Conservation (phyloP, 73 alveolate genomes). For the Blepharisma japonicum region DNA sequence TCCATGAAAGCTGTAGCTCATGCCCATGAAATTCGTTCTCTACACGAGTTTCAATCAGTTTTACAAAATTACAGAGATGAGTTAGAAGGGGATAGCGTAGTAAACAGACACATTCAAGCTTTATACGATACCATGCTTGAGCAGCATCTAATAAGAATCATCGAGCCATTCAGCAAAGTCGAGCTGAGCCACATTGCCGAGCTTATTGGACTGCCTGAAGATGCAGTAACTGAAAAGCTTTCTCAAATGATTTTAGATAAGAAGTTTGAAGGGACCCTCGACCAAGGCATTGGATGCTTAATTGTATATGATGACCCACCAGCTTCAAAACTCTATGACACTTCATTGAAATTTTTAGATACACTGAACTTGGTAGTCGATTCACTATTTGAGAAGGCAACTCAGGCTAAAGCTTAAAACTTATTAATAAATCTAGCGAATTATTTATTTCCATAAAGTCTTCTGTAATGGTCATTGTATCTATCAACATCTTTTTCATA, state of each 20-base stretch:
- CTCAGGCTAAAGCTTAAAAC: background rate
- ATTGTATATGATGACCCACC: slow-evolving; percentile 54
- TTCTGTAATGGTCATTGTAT: slow-evolving; percentile 23
- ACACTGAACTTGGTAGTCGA: background rate
- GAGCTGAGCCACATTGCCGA: slow-evolving; percentile 74
- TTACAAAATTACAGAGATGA: slow-evolving; percentile 59
- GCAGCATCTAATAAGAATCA: slow-evolving; percentile 71
- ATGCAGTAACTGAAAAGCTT: slow-evolving; percentile 39
- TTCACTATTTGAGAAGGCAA: background rate
- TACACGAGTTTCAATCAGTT: slow-evolving; percentile 59
- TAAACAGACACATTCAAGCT: slow-evolving; percentile 58
- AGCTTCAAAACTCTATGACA: background rate
- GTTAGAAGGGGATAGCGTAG: slow-evolving; percentile 54
- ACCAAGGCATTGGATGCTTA: slow-evolving; percentile 82
- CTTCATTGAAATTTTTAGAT: background rate
- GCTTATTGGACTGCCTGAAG: slow-evolving; percentile 62
- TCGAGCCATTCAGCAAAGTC: slow-evolving; percentile 78
- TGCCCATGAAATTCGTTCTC: slow-evolving; percentile 63
- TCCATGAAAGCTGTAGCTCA: slow-evolving; percentile 74
- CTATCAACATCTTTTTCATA: background rate
- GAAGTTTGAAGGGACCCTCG: slow-evolving; percentile 81
- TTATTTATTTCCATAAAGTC: slow-evolving; percentile 12
- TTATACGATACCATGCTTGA: slow-evolving; percentile 69
- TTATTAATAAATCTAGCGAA: background rate
- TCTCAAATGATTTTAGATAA: slow-evolving; percentile 82